Base-by-base conservation (phyloP, 768 basidiomycete genomes). In the Lactarius deliciosus region DNA sequence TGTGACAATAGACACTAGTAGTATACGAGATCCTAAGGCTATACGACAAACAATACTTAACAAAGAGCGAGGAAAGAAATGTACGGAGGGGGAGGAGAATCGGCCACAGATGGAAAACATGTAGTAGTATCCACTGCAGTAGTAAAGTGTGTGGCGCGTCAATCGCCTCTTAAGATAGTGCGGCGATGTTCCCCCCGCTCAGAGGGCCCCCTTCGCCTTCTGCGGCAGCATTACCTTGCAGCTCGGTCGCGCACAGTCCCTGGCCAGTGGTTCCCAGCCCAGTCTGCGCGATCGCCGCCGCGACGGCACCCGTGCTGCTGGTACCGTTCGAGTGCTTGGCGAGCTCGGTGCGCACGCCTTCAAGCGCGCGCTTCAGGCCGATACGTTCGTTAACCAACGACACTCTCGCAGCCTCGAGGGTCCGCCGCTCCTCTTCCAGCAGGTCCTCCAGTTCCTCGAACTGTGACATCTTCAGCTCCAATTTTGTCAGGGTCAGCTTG, bases 391-490 rank as follows among this genome's bases (percentile, higher is more conserved):
- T 88, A 62, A 92, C 86, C 50, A 98, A 79, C 45, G 86, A 83
- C 78, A 92, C 82, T 63, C 92, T 84, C 25, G 90, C 87, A 57
- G 87, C 86, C 80, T 99, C 97, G 54, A 99, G 77, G 41, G 85
- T 81, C 68, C 90, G 84, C 64, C 94, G 84, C 77, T 99, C 97
- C 61, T 93, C 89, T 75, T 98, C 97, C 60, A 99, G 80, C 10
- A 94, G 79, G 57, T 91, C 90, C 75, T 99, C 97, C 64, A 99
- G 81, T 76, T 93, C 89, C 75, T 98, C 97, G 73, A 98, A 98
- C 75, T 96, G 92, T 1, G 85, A 78, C 87, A 95, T 92, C 82
- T 99, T 98, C 62, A 96, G 81, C 74, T 98, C 96, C 43, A 98
- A 86, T 77, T 98, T 98, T 57, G 83, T 92, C 72, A 85, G 81